Base-by-base conservation (phyloP, 2,329 filamentous ascomycete genomes). In the Aspergillus luchuensis region DNA sequence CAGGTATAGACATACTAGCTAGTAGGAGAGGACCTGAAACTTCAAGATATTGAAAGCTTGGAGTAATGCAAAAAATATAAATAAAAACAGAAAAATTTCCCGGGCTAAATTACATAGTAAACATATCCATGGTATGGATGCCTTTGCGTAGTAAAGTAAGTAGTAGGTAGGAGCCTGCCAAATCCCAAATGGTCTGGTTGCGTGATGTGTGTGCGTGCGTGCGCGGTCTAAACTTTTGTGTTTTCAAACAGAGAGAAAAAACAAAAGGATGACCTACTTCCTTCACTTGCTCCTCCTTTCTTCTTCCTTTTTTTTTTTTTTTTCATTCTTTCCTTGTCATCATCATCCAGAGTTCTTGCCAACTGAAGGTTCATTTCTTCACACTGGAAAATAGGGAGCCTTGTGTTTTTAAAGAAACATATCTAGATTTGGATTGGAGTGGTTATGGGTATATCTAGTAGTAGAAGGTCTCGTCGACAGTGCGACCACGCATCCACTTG, bases 401-500 rank as follows among this genome's bases (percentile, higher is more conserved):
- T 36, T 36, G 28, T 36, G 33, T 36, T 36, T 36, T 36, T 36
- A 36, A 13, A 13, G 11, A 36, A 50, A 50, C 8, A 30, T 30
- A 33, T 30, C 25, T 30, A 50, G 25, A 15, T 49, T 8, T 23
- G 33, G 11, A 13, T 19, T 19, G 13, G 41, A 17, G 17, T 21
- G 41, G 41, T 36, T 33, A 36, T 36, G 33, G 33, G 33, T 36
- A 36, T 45, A 45, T 77, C 74, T 83, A 82, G 77, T 88, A 89
- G 80, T 89, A 97, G 82, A 89, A 95, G 81, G 92, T 94, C 90
- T 98, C 95, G 74, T 98, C 93, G 57, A 89, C 85, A 62, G 90
- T 92, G 65, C 94, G 87, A 70, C 94, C 94, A 71, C 93, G 88
- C 81, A 97, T 86, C 84, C 90, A 97, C 74, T 87, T 82, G 60